Evolutionary conservation across 257 asterid species (phyloP).

Genomic region (Jaltomata sinuosa): DNA sequence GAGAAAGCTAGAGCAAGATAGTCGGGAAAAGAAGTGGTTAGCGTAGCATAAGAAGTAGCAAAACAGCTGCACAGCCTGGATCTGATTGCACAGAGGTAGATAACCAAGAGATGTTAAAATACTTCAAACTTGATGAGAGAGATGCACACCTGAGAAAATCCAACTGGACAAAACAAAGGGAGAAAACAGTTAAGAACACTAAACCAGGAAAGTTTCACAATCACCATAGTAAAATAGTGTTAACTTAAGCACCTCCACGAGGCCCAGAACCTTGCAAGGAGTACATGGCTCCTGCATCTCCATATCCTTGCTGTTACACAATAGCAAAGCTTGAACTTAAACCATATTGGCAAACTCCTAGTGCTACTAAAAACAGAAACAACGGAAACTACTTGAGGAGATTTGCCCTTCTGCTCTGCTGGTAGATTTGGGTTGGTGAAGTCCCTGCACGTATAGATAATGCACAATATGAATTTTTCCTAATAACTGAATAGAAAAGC

Average conservation of each 20-base stretch:
- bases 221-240: not conserved
- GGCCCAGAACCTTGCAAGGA: constrained; percentile 16
- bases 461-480: constrained; percentile 14
- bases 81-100: not conserved
- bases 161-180: constrained; percentile 39
- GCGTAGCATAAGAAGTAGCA: not conserved
- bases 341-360: not conserved
- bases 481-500: constrained; percentile 8
- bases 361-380: constrained; percentile 6
- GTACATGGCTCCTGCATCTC: constrained; percentile 46
- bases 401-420: constrained; percentile 86
- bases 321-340: constrained; percentile 4
- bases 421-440: constrained; percentile 94
- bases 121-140: not conserved
- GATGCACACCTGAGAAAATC: constrained; percentile 81
- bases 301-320: constrained; percentile 59
- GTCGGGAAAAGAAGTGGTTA: not conserved
- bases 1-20: not conserved
- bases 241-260: constrained; percentile 42
- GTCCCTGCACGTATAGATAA: constrained; percentile 47
- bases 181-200: not conserved
- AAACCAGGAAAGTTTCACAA: not conserved
- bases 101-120: not conserved
- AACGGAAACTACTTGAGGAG: constrained; percentile 61
- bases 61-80: not conserved